phyloP scores from a whole-genome alignment of 2,329 filamentous ascomycete species.

The Trichoderma atroviride region DNA sequence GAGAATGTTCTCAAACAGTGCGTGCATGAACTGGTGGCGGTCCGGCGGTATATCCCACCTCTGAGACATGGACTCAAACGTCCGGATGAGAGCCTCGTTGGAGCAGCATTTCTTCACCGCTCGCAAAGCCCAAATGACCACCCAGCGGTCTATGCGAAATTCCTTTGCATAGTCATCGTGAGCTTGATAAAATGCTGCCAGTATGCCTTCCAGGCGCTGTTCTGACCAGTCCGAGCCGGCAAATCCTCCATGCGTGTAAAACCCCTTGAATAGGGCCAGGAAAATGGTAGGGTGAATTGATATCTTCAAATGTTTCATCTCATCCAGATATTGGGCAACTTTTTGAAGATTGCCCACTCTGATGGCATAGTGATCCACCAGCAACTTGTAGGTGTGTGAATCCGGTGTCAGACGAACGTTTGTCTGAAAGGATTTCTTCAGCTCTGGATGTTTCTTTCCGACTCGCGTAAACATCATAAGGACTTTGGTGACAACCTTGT shows the following conservation, averaged over 20 bases:
- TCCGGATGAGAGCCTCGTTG: conserved; percentile 53
- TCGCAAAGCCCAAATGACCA: conserved; percentile 61
- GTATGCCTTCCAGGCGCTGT: conserved; percentile 67
- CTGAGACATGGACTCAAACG: conserved; percentile 54
- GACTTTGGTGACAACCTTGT: conserved; percentile 55
- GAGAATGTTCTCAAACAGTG: conserved; percentile 49
- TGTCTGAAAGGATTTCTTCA: conserved; percentile 60
- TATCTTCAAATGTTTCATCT: conserved; percentile 74
- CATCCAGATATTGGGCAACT: conserved; percentile 71
- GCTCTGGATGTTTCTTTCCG: conserved; percentile 56
- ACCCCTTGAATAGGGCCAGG: conserved; percentile 80
- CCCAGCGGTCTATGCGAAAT: conserved; percentile 61
- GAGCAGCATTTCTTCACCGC: conserved; percentile 66
- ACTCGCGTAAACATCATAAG: conserved; percentile 62
- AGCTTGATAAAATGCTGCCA: conserved; percentile 63
- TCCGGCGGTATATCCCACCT: conserved; percentile 51
- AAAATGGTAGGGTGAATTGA: conserved; percentile 77
- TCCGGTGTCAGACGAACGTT: conserved; percentile 71
- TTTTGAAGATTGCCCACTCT: conserved; percentile 70
- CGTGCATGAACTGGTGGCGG: conserved; percentile 51
- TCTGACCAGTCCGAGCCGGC: conserved; percentile 70
- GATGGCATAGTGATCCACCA: conserved; percentile 74
- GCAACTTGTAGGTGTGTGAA: conserved; percentile 74
- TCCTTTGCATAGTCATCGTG: conserved; percentile 50
- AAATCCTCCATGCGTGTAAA: conserved; percentile 69